phyloP scores from a whole-genome alignment of 2,329 filamentous ascomycete species.

The Talaromyces piceae region DNA sequence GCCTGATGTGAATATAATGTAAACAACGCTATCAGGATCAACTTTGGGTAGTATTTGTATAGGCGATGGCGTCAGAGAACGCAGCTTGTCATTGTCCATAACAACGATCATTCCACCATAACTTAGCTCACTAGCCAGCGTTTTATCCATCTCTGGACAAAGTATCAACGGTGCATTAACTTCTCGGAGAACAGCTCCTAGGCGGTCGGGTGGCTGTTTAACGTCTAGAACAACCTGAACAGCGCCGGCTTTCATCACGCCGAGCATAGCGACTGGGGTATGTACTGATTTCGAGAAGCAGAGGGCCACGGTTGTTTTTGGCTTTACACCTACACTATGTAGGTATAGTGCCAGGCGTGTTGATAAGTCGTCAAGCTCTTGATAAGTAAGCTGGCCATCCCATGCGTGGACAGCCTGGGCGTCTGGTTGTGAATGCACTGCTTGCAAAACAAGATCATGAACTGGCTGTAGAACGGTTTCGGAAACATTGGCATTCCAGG shows the following conservation, averaged over 20 bases:
- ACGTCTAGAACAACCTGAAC: constrained; percentile 2
- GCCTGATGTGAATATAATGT: constrained; percentile 71
- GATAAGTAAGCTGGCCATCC: constrained; percentile 11
- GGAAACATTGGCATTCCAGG: constrained; percentile 41
- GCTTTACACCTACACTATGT: background rate
- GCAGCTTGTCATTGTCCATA: background rate
- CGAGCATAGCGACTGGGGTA: constrained; percentile 10
- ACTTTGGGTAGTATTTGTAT: background rate
- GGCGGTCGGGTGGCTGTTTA: background rate
- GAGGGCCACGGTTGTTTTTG: constrained; percentile 5
- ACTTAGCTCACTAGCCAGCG: background rate
- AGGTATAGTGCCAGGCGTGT: constrained; percentile 6
- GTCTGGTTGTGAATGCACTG: constrained; percentile 17
- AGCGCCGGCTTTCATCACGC: constrained; percentile 14
- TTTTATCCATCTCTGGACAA: background rate
- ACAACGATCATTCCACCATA: background rate
- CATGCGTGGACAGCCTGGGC: constrained; percentile 7
- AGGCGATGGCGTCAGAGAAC: background rate
- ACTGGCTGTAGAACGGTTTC: constrained; percentile 39
- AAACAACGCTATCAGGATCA: background rate
- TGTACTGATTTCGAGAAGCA: constrained; percentile 12
- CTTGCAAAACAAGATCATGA: constrained; percentile 39
- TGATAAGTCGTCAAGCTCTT: constrained; percentile 9
- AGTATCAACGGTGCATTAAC: background rate
- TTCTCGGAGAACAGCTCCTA: background rate